Conservation (phyloP, 345 rosid genomes). For the Eucalyptus victrix region DNA sequence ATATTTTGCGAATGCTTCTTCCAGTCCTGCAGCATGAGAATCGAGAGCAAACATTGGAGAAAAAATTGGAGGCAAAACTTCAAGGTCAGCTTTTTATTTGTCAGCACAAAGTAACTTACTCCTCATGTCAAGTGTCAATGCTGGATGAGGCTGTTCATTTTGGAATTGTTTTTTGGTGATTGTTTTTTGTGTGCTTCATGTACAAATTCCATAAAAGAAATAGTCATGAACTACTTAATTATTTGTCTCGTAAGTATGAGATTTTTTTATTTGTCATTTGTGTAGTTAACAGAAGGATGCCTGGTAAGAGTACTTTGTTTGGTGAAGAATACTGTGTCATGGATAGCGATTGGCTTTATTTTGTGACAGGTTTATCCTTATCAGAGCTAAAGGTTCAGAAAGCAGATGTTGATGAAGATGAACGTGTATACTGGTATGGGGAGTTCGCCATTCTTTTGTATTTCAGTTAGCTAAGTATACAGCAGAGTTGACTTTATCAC, state of each 20-base stretch:
- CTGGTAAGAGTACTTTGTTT: neutral
- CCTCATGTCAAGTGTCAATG: neutral
- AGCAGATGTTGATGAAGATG: constrained; percentile 3
- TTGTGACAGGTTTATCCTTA: neutral
- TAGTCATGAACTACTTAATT: neutral
- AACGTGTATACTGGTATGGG: constrained; percentile 45
- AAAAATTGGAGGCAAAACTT: constrained; percentile 24
- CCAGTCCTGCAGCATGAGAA: constrained; percentile 33
- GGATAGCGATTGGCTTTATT: neutral
- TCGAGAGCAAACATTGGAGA: constrained; percentile 35
- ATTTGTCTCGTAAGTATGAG: neutral
- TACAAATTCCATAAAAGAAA: neutral
- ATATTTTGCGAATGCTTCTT: constrained; percentile 22
- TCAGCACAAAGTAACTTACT: neutral
- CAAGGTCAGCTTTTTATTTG: constrained; percentile 15
- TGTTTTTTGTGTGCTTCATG: neutral
- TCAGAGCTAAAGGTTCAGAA: neutral
- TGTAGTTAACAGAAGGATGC: neutral
- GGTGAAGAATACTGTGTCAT: neutral
- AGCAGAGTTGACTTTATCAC: neutral
- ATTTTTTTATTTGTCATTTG: neutral
- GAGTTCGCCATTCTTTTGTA: neutral
- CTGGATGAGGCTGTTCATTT: neutral
- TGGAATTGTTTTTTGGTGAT: neutral
- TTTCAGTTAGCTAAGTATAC: neutral